These are phyloP conservation scores for Psilocybe cyanescens DNA, from an alignment of 768 basidiomycete genomes.

Conservation along the genomic window DNA sequence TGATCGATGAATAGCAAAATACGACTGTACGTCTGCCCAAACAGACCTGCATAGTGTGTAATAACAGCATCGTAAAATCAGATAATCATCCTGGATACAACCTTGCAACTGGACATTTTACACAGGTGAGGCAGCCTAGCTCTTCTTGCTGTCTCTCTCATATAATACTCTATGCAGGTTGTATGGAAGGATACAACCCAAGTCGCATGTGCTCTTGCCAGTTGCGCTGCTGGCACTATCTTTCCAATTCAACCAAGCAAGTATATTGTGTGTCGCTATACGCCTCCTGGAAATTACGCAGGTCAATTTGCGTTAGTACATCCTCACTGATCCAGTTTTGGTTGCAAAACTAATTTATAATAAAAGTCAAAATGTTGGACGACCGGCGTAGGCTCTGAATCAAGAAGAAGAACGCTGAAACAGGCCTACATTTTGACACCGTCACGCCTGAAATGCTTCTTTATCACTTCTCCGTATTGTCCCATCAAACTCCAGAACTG, in stretches of 20 bases:
- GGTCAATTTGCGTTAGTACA: slow-evolving; percentile 7
- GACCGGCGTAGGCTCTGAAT: neutral
- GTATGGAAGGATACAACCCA: slow-evolving; percentile 11
- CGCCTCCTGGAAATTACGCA: slow-evolving; percentile 7
- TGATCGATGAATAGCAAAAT: slow-evolving; percentile 17
- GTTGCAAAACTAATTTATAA: neutral
- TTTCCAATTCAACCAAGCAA: neutral
- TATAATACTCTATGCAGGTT: neutral
- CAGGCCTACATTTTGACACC: too few relatives aligned
- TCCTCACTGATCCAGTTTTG: neutral
- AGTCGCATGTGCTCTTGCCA: slow-evolving; percentile 7
- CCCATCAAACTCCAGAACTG: too few relatives aligned
- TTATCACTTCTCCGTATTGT: too few relatives aligned
- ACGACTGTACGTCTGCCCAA: slow-evolving; percentile 19
- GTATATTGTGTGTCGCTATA: slow-evolving; percentile 6
- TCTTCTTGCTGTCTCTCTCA: neutral
- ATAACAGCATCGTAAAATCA: neutral
- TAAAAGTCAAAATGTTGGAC: slow-evolving; percentile 10
- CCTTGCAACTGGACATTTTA: slow-evolving; percentile 28
- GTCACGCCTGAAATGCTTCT: too few relatives aligned
- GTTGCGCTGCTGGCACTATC: slow-evolving; percentile 4
- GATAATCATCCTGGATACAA: slow-evolving; percentile 29
- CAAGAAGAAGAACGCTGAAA: too few relatives aligned
- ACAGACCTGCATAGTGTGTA: too few relatives aligned
- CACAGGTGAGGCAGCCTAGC: slow-evolving; percentile 20